Percentiles rank a stretch among this genome's conserved stretches.
These are phyloP conservation scores for Lagerstroemia fauriei DNA, from an alignment of 441 rosid species.

Conservation along the genomic window DNA sequence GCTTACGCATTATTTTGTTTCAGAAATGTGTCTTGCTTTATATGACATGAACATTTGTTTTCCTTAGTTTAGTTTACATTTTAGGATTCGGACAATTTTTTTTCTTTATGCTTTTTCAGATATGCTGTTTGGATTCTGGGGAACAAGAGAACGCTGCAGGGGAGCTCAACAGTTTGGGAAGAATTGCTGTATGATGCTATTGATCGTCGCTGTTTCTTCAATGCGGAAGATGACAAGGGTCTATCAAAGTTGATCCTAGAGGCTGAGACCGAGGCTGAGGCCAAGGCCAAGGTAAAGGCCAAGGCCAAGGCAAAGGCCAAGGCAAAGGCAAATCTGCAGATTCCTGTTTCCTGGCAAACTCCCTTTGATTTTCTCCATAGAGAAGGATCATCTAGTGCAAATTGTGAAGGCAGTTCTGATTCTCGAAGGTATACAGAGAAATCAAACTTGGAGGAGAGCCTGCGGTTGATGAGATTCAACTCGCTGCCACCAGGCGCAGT, in stretches of 20 bases:
- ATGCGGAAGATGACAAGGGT: conserved; percentile 43
- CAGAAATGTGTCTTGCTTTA: background rate
- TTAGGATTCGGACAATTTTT: background rate
- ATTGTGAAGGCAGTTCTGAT: conserved; percentile 9
- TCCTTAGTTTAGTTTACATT: background rate
- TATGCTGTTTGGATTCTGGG: conserved; percentile 49
- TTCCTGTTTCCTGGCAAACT: conserved; percentile 46
- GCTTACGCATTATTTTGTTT: background rate
- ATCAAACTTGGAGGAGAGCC: conserved; percentile 46
- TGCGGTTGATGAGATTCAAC: conserved; percentile 58
- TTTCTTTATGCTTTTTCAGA: conserved; percentile 15
- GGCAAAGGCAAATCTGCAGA: conserved; percentile 33
- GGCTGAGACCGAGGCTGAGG: background rate
- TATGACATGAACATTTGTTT: no score
- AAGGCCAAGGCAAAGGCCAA: no score
- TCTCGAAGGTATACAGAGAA: conserved; percentile 36
- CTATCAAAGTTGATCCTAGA: conserved; percentile 33
- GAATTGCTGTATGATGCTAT: conserved; percentile 39
- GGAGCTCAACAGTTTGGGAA: conserved; percentile 38
- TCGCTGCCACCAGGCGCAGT: conserved; percentile 39
- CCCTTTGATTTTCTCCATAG: conserved; percentile 33
- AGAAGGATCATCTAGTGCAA: conserved; percentile 20
- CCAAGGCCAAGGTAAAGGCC: no score
- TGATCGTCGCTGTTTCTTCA: conserved; percentile 39
- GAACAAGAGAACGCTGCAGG: conserved; percentile 30